phyloP scores from a whole-genome alignment of 176 grass and related monocot species.

The Oryza officinalis region DNA sequence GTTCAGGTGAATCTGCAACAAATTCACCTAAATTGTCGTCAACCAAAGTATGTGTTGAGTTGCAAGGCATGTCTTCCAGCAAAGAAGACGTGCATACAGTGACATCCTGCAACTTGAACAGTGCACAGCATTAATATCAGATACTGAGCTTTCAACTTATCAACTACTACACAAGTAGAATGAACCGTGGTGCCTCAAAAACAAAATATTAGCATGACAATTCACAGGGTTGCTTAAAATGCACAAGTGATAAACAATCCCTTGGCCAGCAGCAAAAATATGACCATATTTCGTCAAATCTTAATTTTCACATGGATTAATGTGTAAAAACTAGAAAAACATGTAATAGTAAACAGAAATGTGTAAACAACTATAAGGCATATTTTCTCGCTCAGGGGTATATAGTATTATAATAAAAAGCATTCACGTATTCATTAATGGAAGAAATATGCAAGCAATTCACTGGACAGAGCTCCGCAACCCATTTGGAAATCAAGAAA shows the following conservation, averaged over 20 bases:
- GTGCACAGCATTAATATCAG: conserved; percentile 34
- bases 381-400: background rate
- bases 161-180: background rate
- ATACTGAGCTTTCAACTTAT: conserved; percentile 33
- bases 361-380: background rate
- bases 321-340: background rate
- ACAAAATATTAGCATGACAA: background rate
- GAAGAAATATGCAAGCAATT: background rate
- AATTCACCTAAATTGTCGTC: conserved; percentile 43
- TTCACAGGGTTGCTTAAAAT: conserved; percentile 29
- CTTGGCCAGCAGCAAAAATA: conserved; percentile 17
- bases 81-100: conserved; percentile 30
- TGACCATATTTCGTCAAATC: background rate
- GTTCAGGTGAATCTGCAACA: conserved; percentile 59
- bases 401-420: conserved; percentile 8
- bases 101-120: conserved; percentile 43
- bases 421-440: background rate
- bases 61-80: conserved; percentile 26
- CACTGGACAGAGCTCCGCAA: conserved; percentile 2
- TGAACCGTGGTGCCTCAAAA: background rate
- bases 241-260: background rate
- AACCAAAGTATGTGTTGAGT: conserved; percentile 36
- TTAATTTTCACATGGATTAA: conserved; percentile 8
- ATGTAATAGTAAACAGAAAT: conserved; percentile 20
- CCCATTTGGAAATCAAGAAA: background rate